These are phyloP conservation scores for Rhizopus sp. DNA, from an alignment of 371 early-diverging fungal genomes.

Conservation along the genomic window DNA sequence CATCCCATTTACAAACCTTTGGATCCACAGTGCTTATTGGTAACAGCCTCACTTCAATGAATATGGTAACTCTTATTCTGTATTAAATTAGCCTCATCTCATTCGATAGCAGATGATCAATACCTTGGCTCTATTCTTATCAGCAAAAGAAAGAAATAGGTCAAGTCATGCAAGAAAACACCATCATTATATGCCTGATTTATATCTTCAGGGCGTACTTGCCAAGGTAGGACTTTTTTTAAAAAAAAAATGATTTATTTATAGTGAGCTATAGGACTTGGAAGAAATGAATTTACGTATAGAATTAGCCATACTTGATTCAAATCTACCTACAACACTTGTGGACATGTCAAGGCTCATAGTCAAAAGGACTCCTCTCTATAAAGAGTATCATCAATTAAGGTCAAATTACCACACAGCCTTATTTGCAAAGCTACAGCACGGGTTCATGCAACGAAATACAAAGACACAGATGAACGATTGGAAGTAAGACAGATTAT, in stretches of 20 bases:
- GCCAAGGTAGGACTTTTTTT: conserved; percentile 16
- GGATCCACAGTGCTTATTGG: conserved; percentile 57
- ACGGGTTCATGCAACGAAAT: conserved; percentile 15
- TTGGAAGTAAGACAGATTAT: conserved; percentile 26
- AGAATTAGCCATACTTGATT: conserved; percentile 51
- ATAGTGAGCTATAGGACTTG: conserved; percentile 23
- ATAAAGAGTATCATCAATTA: conserved; percentile 37
- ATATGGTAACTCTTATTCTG: conserved; percentile 41
- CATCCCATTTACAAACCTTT: conserved; percentile 59
- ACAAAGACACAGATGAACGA: conserved; percentile 14
- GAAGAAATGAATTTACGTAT: conserved; percentile 35
- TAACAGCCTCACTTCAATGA: conserved; percentile 60
- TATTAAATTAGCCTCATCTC: background rate
- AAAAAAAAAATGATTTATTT: background rate
- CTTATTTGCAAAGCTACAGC: conserved; percentile 27
- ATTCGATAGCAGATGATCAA: conserved; percentile 50
- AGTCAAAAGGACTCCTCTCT: conserved; percentile 58
- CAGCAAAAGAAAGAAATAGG: conserved; percentile 54
- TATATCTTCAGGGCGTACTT: conserved; percentile 59
- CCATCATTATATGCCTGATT: conserved; percentile 57
- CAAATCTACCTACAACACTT: conserved; percentile 55
- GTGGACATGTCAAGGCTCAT: conserved; percentile 52
- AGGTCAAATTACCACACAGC: conserved; percentile 38
- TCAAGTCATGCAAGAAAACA: conserved; percentile 64
- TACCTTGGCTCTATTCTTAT: conserved; percentile 55